A percentile compares a stretch with the other conserved stretches of the same genome.
phyloP scores from a whole-genome alignment of 768 basidiomycete genomes.

The Candolleomyces eurysporus region DNA sequence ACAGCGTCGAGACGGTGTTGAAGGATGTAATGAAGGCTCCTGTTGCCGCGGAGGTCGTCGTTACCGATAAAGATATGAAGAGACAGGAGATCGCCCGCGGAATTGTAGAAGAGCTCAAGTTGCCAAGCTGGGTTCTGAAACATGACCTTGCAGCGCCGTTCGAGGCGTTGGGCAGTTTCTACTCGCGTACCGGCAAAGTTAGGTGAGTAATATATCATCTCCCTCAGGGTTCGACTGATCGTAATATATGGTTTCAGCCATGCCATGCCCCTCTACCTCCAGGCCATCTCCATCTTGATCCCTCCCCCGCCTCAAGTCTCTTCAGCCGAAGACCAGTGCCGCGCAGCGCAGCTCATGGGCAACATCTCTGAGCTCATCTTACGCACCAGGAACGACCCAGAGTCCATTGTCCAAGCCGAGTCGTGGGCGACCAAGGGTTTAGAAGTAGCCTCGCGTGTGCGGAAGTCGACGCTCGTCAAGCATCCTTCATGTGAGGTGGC shows the following conservation, averaged over 20 bases:
- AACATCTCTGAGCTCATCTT: conserved; percentile 44
- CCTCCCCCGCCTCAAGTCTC: conserved; percentile 39
- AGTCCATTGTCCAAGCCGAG: conserved; percentile 48
- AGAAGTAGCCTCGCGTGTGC: conserved; percentile 26
- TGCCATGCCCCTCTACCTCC: conserved; percentile 64
- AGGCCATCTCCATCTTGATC: conserved; percentile 60
- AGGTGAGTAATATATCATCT: conserved; percentile 40
- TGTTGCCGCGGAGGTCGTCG: conserved; percentile 9
- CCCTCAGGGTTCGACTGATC: background rate
- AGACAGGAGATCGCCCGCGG: conserved; percentile 20
- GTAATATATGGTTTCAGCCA: conserved; percentile 37
- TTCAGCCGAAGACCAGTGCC: conserved; percentile 52
- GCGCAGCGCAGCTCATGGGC: conserved; percentile 51
- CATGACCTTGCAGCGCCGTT: conserved; percentile 67
- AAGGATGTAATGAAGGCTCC: conserved; percentile 29
- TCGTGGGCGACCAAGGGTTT: conserved; percentile 55
- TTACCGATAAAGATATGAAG: background rate
- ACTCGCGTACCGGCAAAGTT: conserved; percentile 52
- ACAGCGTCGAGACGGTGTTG: conserved; percentile 43
- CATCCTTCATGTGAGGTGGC: conserved; percentile 49
- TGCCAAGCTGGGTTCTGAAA: conserved; percentile 60
- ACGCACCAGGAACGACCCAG: conserved; percentile 27
- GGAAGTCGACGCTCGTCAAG: conserved; percentile 21
- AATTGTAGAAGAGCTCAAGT: conserved; percentile 47
- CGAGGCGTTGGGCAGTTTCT: conserved; percentile 63